Conservation (phyloP, 2,329 filamentous ascomycete species). For the Pestalotiopsis sp. region DNA sequence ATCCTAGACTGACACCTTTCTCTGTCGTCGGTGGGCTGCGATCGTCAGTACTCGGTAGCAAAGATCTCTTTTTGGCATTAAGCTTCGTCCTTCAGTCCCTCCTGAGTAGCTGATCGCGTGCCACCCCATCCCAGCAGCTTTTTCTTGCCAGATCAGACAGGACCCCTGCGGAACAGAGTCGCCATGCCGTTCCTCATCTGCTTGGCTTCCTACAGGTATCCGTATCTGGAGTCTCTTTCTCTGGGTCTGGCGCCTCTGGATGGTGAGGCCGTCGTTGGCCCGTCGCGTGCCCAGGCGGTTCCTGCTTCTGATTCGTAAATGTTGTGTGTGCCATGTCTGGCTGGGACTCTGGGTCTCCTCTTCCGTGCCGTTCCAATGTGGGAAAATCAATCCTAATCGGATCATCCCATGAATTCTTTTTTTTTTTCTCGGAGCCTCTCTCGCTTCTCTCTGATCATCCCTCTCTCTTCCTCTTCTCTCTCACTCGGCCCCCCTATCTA, state of each 20-base stretch:
- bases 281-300: neutral
- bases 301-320: neutral
- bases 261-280: constrained; percentile 1
- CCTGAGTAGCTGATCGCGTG: constrained; percentile 14
- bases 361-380: neutral
- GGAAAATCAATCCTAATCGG: neutral
- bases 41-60: neutral
- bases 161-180: neutral
- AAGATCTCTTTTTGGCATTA: neutral
- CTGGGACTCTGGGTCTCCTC: neutral
- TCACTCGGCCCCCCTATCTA: neutral
- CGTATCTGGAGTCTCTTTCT: neutral
- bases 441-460: neutral
- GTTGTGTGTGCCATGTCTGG: neutral
- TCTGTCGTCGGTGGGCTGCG: neutral
- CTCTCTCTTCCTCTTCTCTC: neutral
- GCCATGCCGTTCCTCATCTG: neutral
- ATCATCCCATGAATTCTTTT: neutral
- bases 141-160: neutral
- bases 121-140: neutral
- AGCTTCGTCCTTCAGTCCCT: constrained; percentile 6
- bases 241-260: neutral
- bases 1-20: neutral
- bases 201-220: neutral
- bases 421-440: neutral